A percentile compares a stretch with the other conserved stretches of the same genome.
Conservation (phyloP, 352 stramenopile species). For the Globisporangium canariense region DNA sequence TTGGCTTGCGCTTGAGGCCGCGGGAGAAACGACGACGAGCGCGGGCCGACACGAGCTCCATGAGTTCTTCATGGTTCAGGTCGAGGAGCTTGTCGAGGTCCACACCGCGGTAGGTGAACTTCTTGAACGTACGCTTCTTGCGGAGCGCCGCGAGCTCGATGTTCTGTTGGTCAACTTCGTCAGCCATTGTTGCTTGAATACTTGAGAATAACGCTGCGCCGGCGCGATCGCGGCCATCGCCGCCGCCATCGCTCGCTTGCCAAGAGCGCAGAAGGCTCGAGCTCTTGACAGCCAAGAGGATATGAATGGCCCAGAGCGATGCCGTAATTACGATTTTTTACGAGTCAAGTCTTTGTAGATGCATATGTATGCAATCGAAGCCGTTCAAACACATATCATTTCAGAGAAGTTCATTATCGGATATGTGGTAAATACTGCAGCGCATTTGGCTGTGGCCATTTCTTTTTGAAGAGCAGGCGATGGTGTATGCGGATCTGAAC, state of each 20-base stretch:
- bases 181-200: slow-evolving; percentile 29
- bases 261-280: neutral
- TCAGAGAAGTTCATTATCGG: neutral
- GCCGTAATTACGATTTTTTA: slow-evolving; percentile 9
- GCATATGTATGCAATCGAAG: neutral
- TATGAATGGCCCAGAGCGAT: slow-evolving; percentile 17
- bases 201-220: slow-evolving; percentile 14
- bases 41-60: slow-evolving; percentile 96
- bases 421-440: neutral
- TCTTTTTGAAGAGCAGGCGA: slow-evolving; percentile 4
- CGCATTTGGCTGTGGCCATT: neutral
- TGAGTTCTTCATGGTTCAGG: slow-evolving; percentile 99
- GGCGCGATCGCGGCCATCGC: neutral
- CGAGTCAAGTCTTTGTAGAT: neutral
- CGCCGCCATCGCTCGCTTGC: neutral
- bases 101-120: slow-evolving; percentile 99
- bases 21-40: slow-evolving; percentile 97
- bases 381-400: neutral
- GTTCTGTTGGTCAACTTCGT: slow-evolving; percentile 66
- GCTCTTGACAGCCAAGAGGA: neutral
- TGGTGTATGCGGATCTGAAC: slow-evolving; percentile 77
- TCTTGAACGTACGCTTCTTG: slow-evolving; percentile 99
- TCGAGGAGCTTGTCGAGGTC: slow-evolving; percentile 99
- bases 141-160: slow-evolving; percentile 93
- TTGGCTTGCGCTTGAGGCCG: slow-evolving; percentile 99